Evolutionary conservation across 345 rosid genomes (phyloP).

Genomic region (Brassica rapa): DNA sequence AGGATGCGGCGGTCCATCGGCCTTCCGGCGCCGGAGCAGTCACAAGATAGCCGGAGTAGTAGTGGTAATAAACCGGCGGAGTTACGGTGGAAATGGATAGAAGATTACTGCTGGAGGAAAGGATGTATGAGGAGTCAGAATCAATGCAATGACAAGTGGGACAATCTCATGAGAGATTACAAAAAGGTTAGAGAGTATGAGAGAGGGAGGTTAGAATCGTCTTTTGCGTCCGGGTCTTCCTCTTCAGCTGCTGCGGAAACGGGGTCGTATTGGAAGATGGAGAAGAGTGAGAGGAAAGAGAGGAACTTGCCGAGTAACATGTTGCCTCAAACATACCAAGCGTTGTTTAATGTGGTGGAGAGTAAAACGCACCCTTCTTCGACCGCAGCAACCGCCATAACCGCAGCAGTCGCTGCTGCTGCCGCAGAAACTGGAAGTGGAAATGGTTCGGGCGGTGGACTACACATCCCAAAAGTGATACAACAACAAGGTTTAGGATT

Average conservation of each 20-base stretch:
- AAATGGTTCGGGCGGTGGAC: conserved; percentile 33
- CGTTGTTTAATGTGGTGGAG: conserved; percentile 69
- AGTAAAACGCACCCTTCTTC: conserved; percentile 44
- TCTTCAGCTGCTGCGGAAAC: conserved; percentile 29
- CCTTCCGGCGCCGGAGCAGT: conserved; percentile 33
- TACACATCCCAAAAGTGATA: conserved; percentile 19
- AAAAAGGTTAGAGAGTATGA: conserved; percentile 82
- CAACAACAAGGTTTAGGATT: conserved; percentile 43
- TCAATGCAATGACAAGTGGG: conserved; percentile 98
- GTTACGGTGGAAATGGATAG: conserved; percentile 96
- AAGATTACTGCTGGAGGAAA: conserved; percentile 80
- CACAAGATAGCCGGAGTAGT: conserved; percentile 40
- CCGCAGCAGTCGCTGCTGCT: conserved; percentile 25
- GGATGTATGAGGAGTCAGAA: conserved; percentile 84
- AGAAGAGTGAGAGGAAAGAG: conserved; percentile 77
- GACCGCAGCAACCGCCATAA: conserved; percentile 21
- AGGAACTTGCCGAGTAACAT: conserved; percentile 77
- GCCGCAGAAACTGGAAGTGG: conserved; percentile 34
- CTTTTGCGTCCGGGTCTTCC: conserved; percentile 28
- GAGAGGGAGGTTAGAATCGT: conserved; percentile 41
- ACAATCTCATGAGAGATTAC: conserved; percentile 94
- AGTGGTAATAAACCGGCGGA: conserved; percentile 53
- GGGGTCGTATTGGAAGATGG: conserved; percentile 73
- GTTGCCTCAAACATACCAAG: conserved; percentile 67
- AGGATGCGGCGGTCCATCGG: conserved; percentile 61